phyloP scores from a whole-genome alignment of 768 basidiomycete species.

The Roridomyces roridus region DNA sequence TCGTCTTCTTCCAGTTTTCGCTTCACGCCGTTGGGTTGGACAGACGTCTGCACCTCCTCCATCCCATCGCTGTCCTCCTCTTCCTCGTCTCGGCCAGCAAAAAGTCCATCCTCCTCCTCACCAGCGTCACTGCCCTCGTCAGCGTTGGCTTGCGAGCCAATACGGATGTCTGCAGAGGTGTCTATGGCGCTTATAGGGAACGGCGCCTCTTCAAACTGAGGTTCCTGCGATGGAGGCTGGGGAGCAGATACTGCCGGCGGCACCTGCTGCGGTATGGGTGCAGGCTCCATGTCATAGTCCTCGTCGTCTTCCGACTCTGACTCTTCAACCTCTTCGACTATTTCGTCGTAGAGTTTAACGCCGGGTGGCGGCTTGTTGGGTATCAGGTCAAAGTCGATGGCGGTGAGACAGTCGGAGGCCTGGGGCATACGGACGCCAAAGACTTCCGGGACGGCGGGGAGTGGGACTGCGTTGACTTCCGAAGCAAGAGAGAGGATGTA shows the following conservation, averaged over 20 bases:
- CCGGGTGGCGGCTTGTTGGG: constrained; percentile 86
- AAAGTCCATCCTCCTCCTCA: constrained; percentile 80
- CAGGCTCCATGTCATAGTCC: constrained; percentile 75
- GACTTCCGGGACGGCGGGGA: constrained; percentile 86
- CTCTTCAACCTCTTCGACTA: constrained; percentile 83
- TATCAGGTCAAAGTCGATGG: constrained; percentile 86
- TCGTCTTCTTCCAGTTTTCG: constrained; percentile 87
- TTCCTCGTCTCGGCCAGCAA: constrained; percentile 77
- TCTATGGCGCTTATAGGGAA: constrained; percentile 67
- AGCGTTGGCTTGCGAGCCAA: constrained; percentile 36
- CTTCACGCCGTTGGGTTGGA: constrained; percentile 68
- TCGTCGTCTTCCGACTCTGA: constrained; percentile 68
- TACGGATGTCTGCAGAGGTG: constrained; percentile 74
- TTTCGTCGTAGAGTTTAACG: constrained; percentile 78
- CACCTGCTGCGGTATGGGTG: constrained; percentile 50
- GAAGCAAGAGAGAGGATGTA: constrained; percentile 81
- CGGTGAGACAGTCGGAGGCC: constrained; percentile 70
- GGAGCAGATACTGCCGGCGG: constrained; percentile 30
- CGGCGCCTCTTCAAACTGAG: constrained; percentile 50
- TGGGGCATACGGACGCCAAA: constrained; percentile 87
- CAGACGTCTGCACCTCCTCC: constrained; percentile 73
- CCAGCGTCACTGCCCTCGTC: constrained; percentile 76
- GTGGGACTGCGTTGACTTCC: constrained; percentile 80
- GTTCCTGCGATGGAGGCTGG: constrained; percentile 41
- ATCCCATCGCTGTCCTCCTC: constrained; percentile 83